These are phyloP conservation scores for Daedaleopsis sinensis DNA, from an alignment of 768 basidiomycete species.

Conservation along the genomic window DNA sequence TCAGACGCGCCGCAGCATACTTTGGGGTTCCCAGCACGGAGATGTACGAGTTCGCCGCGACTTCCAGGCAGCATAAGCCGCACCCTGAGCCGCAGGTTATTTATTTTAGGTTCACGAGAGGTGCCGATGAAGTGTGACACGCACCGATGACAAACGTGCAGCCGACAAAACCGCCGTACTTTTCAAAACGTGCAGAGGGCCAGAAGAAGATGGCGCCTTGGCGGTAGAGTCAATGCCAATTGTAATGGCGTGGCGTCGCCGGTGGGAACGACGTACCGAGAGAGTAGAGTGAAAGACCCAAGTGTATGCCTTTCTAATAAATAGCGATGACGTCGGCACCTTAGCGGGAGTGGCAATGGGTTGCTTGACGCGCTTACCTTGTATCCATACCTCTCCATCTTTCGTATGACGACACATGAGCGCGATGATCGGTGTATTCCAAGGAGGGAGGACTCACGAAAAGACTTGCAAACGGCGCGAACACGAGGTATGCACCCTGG, in stretches of 20 bases:
- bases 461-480: slow-evolving; percentile 56
- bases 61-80: slow-evolving; percentile 68
- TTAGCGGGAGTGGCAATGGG: background rate
- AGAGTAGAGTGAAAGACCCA: slow-evolving; percentile 62
- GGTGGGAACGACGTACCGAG: slow-evolving; percentile 41
- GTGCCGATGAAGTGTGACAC: slow-evolving; percentile 18
- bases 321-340: slow-evolving; percentile 7
- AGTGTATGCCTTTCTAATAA: slow-evolving; percentile 58
- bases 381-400: slow-evolving; percentile 70
- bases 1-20: slow-evolving; percentile 74
- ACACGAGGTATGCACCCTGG: slow-evolving; percentile 65
- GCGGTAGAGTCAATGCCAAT: background rate
- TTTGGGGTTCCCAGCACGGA: slow-evolving; percentile 67
- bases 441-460: slow-evolving; percentile 46
- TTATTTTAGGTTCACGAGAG: slow-evolving; percentile 3
- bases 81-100: slow-evolving; percentile 45
- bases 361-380: slow-evolving; percentile 41
- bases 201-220: slow-evolving; percentile 77
- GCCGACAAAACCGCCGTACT: slow-evolving; percentile 74
- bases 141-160: slow-evolving; percentile 71
- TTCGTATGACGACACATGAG: background rate
- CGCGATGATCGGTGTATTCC: background rate
- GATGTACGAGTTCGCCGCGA: slow-evolving; percentile 83
- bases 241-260: slow-evolving; percentile 27
- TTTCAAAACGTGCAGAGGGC: slow-evolving; percentile 70